Evolutionary conservation across 768 basidiomycete genomes (phyloP).

Genomic region (Paxillus ammoniavirescens): DNA sequence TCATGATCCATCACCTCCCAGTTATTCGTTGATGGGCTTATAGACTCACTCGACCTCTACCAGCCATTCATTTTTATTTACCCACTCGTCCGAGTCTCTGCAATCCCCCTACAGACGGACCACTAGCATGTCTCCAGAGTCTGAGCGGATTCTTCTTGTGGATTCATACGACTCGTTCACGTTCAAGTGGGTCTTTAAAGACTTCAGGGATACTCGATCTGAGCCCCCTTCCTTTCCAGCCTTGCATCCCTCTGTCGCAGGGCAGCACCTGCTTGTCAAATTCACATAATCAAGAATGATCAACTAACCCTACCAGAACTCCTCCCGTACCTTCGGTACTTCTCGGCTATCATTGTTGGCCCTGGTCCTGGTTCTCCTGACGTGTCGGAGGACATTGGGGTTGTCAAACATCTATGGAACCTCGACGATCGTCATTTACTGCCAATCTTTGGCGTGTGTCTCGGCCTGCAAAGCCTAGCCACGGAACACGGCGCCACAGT

Average conservation of each 20-base stretch:
- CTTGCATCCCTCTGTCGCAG: slow-evolving; percentile 69
- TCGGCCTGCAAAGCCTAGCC: slow-evolving; percentile 77
- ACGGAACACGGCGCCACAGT: slow-evolving; percentile 62
- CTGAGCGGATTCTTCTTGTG: slow-evolving; percentile 62
- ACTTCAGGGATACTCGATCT: background rate
- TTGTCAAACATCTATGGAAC: slow-evolving; percentile 72
- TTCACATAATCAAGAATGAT: slow-evolving; percentile 78
- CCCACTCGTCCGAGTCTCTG: background rate
- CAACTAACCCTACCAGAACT: slow-evolving; percentile 49
- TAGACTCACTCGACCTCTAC: background rate
- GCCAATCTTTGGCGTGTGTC: slow-evolving; percentile 82
- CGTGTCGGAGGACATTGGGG: slow-evolving; percentile 57
- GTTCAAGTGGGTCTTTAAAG: slow-evolving; percentile 61
- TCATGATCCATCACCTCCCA: background rate
- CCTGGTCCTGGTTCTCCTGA: slow-evolving; percentile 82
- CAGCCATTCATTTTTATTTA: background rate
- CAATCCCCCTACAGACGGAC: background rate
- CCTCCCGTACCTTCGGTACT: slow-evolving; percentile 51
- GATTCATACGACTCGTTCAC: slow-evolving; percentile 90
- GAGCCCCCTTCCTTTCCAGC: slow-evolving; percentile 34
- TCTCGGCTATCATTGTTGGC: slow-evolving; percentile 71
- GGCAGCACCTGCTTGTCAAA: slow-evolving; percentile 56
- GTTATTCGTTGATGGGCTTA: background rate
- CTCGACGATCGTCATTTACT: slow-evolving; percentile 48
- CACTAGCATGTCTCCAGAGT: slow-evolving; percentile 21